Evolutionary conservation across 2,329 filamentous ascomycete genomes (phyloP).

Genomic region (Colletotrichum sp.): DNA sequence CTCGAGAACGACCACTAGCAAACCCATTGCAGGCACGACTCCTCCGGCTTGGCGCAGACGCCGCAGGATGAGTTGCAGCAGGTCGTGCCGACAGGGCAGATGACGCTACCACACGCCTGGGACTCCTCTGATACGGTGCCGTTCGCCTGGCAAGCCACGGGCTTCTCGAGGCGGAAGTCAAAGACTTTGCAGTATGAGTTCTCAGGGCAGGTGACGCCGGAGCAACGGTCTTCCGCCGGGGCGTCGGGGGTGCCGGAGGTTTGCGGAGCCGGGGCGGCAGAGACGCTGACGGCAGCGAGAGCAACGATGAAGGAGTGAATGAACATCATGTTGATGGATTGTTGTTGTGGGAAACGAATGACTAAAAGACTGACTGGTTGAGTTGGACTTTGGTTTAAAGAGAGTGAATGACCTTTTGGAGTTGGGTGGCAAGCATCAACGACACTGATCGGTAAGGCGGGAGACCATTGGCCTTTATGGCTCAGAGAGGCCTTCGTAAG

Average conservation of each 20-base stretch:
- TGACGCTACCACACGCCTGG: background rate
- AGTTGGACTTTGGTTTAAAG: background rate
- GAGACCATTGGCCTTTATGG: background rate
- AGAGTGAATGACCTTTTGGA: background rate
- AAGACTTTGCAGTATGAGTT: slow-evolving; percentile 13
- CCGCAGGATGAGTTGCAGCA: slow-evolving; percentile 26
- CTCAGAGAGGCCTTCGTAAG: background rate
- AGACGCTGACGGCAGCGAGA: background rate
- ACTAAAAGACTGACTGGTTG: background rate
- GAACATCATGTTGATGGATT: background rate
- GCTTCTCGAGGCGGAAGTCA: background rate
- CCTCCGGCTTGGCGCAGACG: slow-evolving; percentile 16
- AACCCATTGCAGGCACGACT: slow-evolving; percentile 13
- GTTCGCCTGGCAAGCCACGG: slow-evolving; percentile 6
- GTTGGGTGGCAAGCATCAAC: background rate
- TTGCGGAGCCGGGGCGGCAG: slow-evolving; percentile 1
- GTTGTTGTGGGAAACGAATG: background rate
- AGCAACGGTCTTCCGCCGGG: background rate
- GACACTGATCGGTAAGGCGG: background rate
- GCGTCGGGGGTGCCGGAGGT: background rate
- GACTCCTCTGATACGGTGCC: background rate
- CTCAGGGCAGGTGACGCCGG: slow-evolving; percentile 4
- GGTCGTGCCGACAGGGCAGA: slow-evolving; percentile 20
- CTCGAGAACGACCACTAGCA: background rate
- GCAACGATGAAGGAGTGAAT: background rate